Conservation (phyloP, 2,329 filamentous ascomycete genomes). For the Claviceps spartinae region DNA sequence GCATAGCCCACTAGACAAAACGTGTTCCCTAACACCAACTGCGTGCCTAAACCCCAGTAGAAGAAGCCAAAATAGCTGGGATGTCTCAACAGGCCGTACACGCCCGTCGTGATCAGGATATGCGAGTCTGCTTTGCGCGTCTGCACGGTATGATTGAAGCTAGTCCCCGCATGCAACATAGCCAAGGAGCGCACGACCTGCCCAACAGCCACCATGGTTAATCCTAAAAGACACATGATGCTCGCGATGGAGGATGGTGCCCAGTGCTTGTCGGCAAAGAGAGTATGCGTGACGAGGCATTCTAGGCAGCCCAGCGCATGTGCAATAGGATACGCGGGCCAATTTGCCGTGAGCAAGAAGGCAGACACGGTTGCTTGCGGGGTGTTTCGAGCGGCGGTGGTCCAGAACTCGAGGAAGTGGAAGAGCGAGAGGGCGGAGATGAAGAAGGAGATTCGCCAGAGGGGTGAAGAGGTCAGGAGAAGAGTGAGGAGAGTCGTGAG, state of each 20-base stretch:
- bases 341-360: slow-evolving; percentile 78
- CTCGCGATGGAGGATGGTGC: slow-evolving; percentile 28
- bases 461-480: slow-evolving; percentile 26
- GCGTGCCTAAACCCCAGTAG: slow-evolving; percentile 94
- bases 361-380: slow-evolving; percentile 55
- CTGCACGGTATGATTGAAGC: slow-evolving; percentile 85
- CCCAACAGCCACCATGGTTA: slow-evolving; percentile 52
- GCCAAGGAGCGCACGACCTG: slow-evolving; percentile 67
- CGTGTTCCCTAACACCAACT: slow-evolving; percentile 75
- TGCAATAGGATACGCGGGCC: slow-evolving; percentile 69
- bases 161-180: slow-evolving; percentile 79
- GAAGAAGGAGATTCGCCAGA: slow-evolving; percentile 56
- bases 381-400: slow-evolving; percentile 74
- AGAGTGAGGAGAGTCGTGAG: slow-evolving; percentile 19
- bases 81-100: slow-evolving; percentile 68
- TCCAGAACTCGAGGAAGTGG: slow-evolving; percentile 95
- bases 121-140: slow-evolving; percentile 55
- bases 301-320: slow-evolving; percentile 65
- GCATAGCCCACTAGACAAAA: slow-evolving; percentile 65
- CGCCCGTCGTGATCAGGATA: slow-evolving; percentile 65
- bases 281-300: slow-evolving; percentile 45
- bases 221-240: slow-evolving; percentile 32
- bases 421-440: slow-evolving; percentile 58
- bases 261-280: slow-evolving; percentile 37
- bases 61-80: slow-evolving; percentile 97